Percentiles rank a stretch among this genome's conserved stretches.
These are phyloP conservation scores for Rhododendron mucronatum DNA, from an alignment of 148 eudicot species.

Conservation along the genomic window DNA sequence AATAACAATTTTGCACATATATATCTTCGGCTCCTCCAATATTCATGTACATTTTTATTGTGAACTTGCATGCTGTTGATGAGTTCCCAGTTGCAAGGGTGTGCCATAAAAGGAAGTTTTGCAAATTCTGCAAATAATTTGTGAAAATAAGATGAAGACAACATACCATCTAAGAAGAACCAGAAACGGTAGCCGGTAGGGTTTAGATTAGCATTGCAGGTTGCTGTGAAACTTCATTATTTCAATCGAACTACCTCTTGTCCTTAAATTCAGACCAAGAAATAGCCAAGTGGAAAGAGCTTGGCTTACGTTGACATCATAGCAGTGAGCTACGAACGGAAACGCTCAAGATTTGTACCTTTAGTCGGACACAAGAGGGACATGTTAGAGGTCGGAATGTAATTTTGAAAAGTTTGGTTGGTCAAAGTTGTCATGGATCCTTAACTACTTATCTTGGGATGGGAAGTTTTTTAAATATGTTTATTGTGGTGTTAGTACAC, in stretches of 20 bases:
- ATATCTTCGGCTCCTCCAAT: conserved; percentile 12
- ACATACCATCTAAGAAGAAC: not conserved
- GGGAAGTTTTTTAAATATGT: not conserved
- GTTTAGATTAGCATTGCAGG: not conserved
- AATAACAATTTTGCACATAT: conserved; percentile 16
- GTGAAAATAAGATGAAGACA: not conserved
- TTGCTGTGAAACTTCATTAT: not conserved
- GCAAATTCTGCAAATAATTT: not conserved
- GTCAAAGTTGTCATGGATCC: not conserved
- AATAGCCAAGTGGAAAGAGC: not conserved
- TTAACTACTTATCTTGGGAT: not conserved
- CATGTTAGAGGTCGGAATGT: not conserved
- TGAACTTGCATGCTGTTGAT: conserved; percentile 11
- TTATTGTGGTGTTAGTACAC: not conserved
- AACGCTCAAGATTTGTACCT: not conserved
- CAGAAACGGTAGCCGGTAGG: not conserved
- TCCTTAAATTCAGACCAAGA: not conserved
- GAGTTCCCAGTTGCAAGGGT: not conserved
- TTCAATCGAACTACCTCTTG: not conserved
- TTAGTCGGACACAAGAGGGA: not conserved
- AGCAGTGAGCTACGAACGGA: not conserved
- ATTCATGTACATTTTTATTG: not conserved
- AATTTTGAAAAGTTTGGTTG: not conserved
- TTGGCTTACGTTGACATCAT: not conserved
- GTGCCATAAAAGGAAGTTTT: not conserved